These are phyloP conservation scores for Holtermannia corniformis DNA, from an alignment of 768 basidiomycete species.

Conservation along the genomic window DNA sequence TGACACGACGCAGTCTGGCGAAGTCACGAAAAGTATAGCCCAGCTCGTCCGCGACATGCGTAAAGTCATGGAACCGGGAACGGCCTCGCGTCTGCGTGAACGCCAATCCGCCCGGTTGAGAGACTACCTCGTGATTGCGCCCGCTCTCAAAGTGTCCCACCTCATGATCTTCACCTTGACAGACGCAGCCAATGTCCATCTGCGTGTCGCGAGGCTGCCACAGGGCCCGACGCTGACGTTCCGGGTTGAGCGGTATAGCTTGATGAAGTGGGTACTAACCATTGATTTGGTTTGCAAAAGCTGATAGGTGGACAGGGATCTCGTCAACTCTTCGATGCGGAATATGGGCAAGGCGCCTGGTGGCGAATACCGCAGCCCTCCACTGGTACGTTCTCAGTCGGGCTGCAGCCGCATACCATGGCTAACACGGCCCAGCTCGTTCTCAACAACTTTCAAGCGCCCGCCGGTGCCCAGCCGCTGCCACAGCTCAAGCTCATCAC, in stretches of 20 bases:
- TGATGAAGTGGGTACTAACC: constrained; percentile 54
- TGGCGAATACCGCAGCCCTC: constrained; percentile 67
- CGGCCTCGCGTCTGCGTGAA: constrained; percentile 85
- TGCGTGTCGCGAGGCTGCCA: constrained; percentile 78
- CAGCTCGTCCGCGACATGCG: constrained; percentile 88
- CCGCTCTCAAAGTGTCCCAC: constrained; percentile 82
- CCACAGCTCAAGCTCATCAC: constrained; percentile 82
- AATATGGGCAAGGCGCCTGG: constrained; percentile 41
- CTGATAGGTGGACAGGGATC: constrained; percentile 24
- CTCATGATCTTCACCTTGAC: constrained; percentile 85
- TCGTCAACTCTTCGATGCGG: constrained; percentile 35
- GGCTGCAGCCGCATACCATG: not conserved
- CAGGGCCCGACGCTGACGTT: constrained; percentile 90
- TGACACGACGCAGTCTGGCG: constrained; percentile 53
- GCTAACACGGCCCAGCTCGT: constrained; percentile 59
- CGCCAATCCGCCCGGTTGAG: constrained; percentile 64
- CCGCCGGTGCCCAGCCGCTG: constrained; percentile 51
- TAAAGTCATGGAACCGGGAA: constrained; percentile 97
- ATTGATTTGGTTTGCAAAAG: not conserved
- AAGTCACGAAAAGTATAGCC: constrained; percentile 72
- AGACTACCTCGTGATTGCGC: constrained; percentile 87
- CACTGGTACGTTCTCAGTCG: constrained; percentile 54
- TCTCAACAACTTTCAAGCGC: constrained; percentile 56
- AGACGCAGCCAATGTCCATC: constrained; percentile 50
- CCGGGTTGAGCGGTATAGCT: constrained; percentile 80